A percentile compares a stretch with the other conserved stretches of the same genome.
Evolutionary conservation across 257 asterid species (phyloP).

Genomic region (Jaltomata sinuosa): DNA sequence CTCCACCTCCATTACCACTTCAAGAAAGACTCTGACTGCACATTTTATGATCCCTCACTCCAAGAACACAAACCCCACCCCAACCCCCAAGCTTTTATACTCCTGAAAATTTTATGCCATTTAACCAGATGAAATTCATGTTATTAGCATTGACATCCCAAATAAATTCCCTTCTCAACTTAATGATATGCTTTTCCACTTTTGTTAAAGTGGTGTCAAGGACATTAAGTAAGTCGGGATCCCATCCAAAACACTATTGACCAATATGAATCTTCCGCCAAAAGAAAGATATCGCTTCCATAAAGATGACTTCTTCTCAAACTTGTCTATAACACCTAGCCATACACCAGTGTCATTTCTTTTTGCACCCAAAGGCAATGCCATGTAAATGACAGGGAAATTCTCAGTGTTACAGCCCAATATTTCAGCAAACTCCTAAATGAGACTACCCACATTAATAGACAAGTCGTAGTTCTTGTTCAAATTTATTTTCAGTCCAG

Average conservation of each 20-base stretch:
- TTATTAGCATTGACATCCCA: background rate
- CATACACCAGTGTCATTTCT: background rate
- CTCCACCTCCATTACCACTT: background rate
- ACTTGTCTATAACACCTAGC: background rate
- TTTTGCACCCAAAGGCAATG: background rate
- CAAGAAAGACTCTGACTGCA: background rate
- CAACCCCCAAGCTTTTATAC: background rate
- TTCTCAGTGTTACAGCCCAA: background rate
- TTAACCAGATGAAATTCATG: background rate
- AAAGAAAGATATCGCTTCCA: background rate
- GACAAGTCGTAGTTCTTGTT: background rate
- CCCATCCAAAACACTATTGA: background rate
- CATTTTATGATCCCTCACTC: background rate
- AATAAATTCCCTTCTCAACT: background rate
- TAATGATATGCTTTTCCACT: background rate
- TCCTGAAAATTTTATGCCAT: background rate
- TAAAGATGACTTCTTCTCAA: background rate
- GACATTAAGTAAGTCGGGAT: background rate
- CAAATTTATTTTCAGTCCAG: background rate
- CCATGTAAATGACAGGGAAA: background rate
- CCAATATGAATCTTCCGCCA: background rate
- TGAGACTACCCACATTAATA: background rate
- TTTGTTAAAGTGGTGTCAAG: background rate
- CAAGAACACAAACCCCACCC: background rate
- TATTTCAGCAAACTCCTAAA: background rate